Evolutionary conservation across 192 early-diverging fungal species (phyloP), one percentile per base, ranked within the genome.

Genomic region (Rhizoclosmatium sp.): DNA sequence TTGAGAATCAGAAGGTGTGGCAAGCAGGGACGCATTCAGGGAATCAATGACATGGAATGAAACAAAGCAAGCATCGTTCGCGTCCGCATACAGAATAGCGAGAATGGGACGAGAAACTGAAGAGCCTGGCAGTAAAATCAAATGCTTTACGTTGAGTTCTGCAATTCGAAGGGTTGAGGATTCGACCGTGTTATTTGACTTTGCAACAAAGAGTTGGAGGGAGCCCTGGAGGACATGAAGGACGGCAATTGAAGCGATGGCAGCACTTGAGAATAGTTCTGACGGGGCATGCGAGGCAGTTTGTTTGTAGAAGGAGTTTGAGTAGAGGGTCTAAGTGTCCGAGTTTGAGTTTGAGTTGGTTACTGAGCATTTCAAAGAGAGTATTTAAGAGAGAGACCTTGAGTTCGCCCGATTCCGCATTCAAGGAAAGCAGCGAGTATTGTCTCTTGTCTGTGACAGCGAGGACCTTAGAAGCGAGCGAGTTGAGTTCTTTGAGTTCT

Each of bases 1-100:
- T 0, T 54, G 44, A 2, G 19, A 61, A 61, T 60, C 56, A 7
- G 67, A 45, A 16, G 93, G 73, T 46, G 92, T 86, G n/a, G 82
- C 59, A 23, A 40, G 60, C 7, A 71, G 69, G 7, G 82, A 54
- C 44, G 82, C 82, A 58, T 83, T 39, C 77, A 72, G 47, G 49
- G 31, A 44, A 65, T 54, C 16, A 19, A 39, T 10, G 9, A 7
- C 4, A 40, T 62, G 21, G 5, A 21, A 19, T 62, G 60, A 19
- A 40, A 62, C 7, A 62, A 62, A 62, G 9, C 4, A 7, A 21
- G 21, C 4, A 40, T 40, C 5, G 23, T 62, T 62, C 39, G 60
- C 21, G 23, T 62, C 60, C 5, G 9, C 5, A 40, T 62, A 21
- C 19, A 62, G 60, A 19, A 62, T 7, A 40, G 60, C 60, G 14